Base-by-base conservation (phyloP, 768 basidiomycete species). In the Hypsizygus marmoreus region DNA sequence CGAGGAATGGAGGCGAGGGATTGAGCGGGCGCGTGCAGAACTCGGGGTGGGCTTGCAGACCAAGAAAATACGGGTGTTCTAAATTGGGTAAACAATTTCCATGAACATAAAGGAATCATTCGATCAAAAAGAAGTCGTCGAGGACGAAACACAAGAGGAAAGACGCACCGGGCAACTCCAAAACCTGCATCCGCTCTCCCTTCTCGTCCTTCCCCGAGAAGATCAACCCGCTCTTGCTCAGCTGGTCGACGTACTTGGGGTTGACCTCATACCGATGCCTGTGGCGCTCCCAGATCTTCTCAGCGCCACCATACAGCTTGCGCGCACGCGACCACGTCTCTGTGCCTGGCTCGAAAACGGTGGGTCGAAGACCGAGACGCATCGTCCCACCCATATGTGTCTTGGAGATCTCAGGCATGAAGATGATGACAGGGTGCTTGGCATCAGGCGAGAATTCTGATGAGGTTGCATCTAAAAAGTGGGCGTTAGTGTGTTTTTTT, bases 341-440 rank as follows among this genome's bases (percentile, higher is more conserved):
- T 1, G 82, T 84, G 10, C 71, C 76, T 7, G 74, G 64, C 45
- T 86, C 81, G 64, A 98, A 97, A 36, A 97, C 79, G 2, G 95
- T 99, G 3, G 95, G 93, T n/a, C 95, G 84, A 31, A 98, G 76
- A 17, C 97, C 97, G n/a, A 97, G 80, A 10, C 97, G 86, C 97
- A 99, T 99, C n/a, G 95, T 99, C 16, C 97, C 97, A 40, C 97
- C 97, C 82, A 98, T 92, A 54, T 98, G 94, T 10, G 95, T 97
- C 63, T 87, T 88, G 9, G 93, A 97, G 56, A 99, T 91, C 65
- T 99, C 97, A 13, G 97, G 97, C 97, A 99, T 99, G 79, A 95
- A 98, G 56, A 98, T 77, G 67, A 97, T 75, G 45, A 94, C 76
- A 0, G 88, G 89, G 53, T 86, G 72, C n/a, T 70, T 64, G 2